Conservation (phyloP, 352 stramenopile species). For the Pythium biforme region DNA sequence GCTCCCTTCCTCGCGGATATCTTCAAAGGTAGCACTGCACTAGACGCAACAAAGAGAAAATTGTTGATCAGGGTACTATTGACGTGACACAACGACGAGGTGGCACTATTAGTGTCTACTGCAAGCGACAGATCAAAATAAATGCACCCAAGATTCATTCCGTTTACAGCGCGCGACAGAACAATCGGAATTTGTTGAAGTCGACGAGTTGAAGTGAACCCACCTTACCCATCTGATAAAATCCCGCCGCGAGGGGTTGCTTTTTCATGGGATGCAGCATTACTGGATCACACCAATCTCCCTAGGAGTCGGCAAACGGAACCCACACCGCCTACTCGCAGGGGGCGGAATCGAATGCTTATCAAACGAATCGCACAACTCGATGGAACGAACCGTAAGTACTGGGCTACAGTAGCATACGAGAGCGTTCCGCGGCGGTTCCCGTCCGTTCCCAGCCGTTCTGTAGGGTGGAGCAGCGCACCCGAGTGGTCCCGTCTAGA, state of each 20-base stretch:
- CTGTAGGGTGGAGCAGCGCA: background rate
- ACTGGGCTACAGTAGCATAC: background rate
- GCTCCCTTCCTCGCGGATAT: constrained; percentile 27
- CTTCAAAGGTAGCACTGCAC: constrained; percentile 18
- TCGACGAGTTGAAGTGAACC: constrained; percentile 8
- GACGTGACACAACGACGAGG: background rate
- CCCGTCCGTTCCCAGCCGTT: constrained; percentile 3
- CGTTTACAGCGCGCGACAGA: constrained; percentile 3
- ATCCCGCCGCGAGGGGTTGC: background rate
- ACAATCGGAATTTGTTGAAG: constrained; percentile 6
- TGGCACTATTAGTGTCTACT: constrained; percentile 1
- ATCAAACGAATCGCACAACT: background rate
- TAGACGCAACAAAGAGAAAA: constrained; percentile 1
- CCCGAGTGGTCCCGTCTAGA: background rate
- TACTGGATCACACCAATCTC: too few relatives aligned
- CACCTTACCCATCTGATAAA: constrained; percentile 5
- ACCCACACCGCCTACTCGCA: background rate
- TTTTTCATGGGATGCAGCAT: background rate
- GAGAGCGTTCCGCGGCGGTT: constrained; percentile 3
- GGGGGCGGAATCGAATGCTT: background rate
- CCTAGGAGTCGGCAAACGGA: background rate
- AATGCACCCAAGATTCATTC: background rate
- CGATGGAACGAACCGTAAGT: constrained; percentile 1
- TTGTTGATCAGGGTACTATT: background rate
- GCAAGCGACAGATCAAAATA: background rate